These are phyloP conservation scores for Hanseniaspora thailandica DNA, from an alignment of 805 yeast species.

Conservation along the genomic window DNA sequence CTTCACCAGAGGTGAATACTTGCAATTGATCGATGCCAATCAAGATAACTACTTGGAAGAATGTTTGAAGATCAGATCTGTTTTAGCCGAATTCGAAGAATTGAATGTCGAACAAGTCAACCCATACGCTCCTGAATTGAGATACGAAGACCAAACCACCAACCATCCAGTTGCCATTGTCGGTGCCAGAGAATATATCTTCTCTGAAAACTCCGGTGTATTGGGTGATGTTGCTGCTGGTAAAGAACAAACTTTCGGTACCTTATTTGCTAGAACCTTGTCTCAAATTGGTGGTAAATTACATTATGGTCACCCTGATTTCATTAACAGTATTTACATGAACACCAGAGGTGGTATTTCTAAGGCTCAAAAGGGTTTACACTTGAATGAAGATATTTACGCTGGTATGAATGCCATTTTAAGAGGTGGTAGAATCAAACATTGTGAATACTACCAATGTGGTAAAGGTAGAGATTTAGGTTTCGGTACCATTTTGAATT, in stretches of 20 bases:
- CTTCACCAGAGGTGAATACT: conserved; percentile 74
- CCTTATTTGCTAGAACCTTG: conserved; percentile 69
- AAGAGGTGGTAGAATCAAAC: conserved; percentile 81
- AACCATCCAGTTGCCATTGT: conserved; percentile 68
- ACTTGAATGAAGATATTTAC: conserved; percentile 76
- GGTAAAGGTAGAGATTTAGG: conserved; percentile 87
- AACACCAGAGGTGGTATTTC: conserved; percentile 82
- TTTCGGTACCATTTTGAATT: conserved; percentile 73
- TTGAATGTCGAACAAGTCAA: conserved; percentile 61
- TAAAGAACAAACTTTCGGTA: conserved; percentile 82
- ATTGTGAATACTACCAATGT: conserved; percentile 79
- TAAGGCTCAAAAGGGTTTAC: conserved; percentile 76
- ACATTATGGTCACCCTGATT: conserved; percentile 86
- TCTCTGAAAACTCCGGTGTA: conserved; percentile 76
- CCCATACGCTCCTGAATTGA: conserved; percentile 69
- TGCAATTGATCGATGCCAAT: conserved; percentile 75
- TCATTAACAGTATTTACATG: conserved; percentile 63
- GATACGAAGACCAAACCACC: conserved; percentile 39
- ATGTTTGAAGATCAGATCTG: conserved; percentile 70
- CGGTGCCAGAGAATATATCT: conserved; percentile 79
- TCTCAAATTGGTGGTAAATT: conserved; percentile 77
- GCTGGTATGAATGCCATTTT: conserved; percentile 77
- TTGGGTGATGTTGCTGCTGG: conserved; percentile 86
- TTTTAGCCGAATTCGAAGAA: conserved; percentile 75
- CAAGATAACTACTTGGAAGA: conserved; percentile 80